Evolutionary conservation across 306 rosid genomes (phyloP), one percentile per base, ranked within the genome.

Genomic region (Prunus mira): DNA sequence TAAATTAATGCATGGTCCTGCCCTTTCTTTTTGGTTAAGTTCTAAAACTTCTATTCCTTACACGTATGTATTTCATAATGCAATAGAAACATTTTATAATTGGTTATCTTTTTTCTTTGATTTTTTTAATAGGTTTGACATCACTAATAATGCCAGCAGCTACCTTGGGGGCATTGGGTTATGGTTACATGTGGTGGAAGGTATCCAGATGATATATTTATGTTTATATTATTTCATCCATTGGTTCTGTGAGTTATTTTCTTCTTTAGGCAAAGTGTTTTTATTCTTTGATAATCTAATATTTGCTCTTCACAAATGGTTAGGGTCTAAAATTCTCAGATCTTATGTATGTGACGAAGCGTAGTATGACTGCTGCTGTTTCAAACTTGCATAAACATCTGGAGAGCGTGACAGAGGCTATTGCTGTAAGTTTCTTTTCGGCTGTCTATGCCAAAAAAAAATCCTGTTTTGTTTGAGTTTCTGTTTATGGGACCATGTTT

Each of bases 141-240:
- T 88, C 97, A 19, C 90, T 91, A 60, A 66, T 91, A 46, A 82
- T 86, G 88, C 99, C 98, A 62, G 93, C 93, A 3, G 97, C 94
- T 78, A 82, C 93, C 17, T 25, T 89, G 74, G 99, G 98, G 47
- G 98, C 86, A 28, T 41, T 88, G 82, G 97, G 99, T 71, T 96
- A 96, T 67, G 96, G 94, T 61, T 96, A 96, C 90, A 92, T 96
- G 99, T 82, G 96, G 96, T 92, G 91, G 98, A 96, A 93, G 99
- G 99, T 96, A 71, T 46, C 67, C 27, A 43, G 66, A 49, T 69
- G 34, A 65, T 49, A 27, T 77, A 65, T 17, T 32, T 58, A 15
- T 78, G 19, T 41, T 62, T 34, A 63, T 30, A 55, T 19, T 65
- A n/a, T 51, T 18, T 17, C 20, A 34, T 74, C n/a, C 8, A 17